A percentile compares a stretch with the other conserved stretches of the same genome.
phyloP scores from a whole-genome alignment of 495 filamentous ascomycete species.

The Trichoderma reesei region DNA sequence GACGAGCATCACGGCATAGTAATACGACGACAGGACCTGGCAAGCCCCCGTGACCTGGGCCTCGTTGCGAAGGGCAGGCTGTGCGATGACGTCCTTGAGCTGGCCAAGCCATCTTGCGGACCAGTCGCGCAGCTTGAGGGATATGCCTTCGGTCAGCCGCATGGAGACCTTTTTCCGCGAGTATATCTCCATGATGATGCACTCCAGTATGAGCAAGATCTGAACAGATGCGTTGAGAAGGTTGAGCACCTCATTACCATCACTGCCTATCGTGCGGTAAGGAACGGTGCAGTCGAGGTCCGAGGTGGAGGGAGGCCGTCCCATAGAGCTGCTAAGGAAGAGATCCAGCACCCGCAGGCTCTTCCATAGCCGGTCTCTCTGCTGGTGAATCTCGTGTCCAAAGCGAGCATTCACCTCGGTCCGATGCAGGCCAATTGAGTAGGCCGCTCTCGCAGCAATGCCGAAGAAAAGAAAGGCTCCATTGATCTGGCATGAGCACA shows the following conservation, averaged over 20 bases:
- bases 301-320: slow-evolving; percentile 49
- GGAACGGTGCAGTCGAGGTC: slow-evolving; percentile 47
- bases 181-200: slow-evolving; percentile 33
- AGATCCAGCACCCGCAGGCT: slow-evolving; percentile 51
- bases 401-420: slow-evolving; percentile 51
- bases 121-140: slow-evolving; percentile 36
- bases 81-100: slow-evolving; percentile 23
- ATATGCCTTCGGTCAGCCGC: slow-evolving; percentile 36
- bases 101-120: slow-evolving; percentile 28
- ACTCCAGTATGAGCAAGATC: slow-evolving; percentile 32
- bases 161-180: slow-evolving; percentile 36
- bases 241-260: slow-evolving; percentile 28
- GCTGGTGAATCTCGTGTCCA: slow-evolving; percentile 35
- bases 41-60: slow-evolving; percentile 28
- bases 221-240: slow-evolving; percentile 36
- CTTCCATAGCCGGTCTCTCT: slow-evolving; percentile 51
- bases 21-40: slow-evolving; percentile 33
- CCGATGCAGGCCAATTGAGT: slow-evolving; percentile 51
- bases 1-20: slow-evolving; percentile 38
- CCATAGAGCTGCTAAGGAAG: slow-evolving; percentile 50
- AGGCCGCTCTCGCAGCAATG: slow-evolving; percentile 48
- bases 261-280: slow-evolving; percentile 19
- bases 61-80: slow-evolving; percentile 12
- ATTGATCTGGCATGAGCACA: slow-evolving; percentile 50
- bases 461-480: slow-evolving; percentile 51